These are phyloP conservation scores for Backusella sp. DNA, from an alignment of 192 early-diverging fungal genomes.

Conservation along the genomic window DNA sequence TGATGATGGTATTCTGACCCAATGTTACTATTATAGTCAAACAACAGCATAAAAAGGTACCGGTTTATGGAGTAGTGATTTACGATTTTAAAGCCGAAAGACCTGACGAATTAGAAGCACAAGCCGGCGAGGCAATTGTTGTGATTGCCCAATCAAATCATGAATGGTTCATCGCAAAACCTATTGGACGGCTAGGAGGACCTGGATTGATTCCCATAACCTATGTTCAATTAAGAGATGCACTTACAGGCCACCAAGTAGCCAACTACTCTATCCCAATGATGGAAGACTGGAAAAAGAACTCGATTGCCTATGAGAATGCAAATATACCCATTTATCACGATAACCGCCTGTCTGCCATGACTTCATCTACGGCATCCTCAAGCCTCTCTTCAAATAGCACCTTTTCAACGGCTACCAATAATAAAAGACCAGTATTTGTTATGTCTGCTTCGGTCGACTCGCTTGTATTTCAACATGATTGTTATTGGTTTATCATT, in stretches of 20 bases:
- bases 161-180: slow-evolving; percentile 75
- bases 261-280: slow-evolving; percentile 31
- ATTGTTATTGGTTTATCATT: slow-evolving; percentile 72
- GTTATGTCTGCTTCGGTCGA: slow-evolving; percentile 56
- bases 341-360: neutral
- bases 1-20: neutral
- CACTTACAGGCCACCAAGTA: slow-evolving; percentile 40
- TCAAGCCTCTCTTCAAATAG: neutral
- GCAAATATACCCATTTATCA: slow-evolving; percentile 15
- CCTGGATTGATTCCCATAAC: slow-evolving; percentile 69
- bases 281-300: slow-evolving; percentile 51
- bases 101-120: slow-evolving; percentile 61
- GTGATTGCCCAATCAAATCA: slow-evolving; percentile 71
- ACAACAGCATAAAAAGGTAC: neutral
- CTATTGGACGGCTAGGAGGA: slow-evolving; percentile 50
- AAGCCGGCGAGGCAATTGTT: slow-evolving; percentile 61
- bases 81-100: slow-evolving; percentile 71
- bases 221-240: slow-evolving; percentile 68
- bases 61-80: slow-evolving; percentile 59
- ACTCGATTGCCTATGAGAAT: slow-evolving; percentile 44
- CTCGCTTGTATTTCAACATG: slow-evolving; percentile 64
- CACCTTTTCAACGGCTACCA: neutral
- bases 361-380: neutral
- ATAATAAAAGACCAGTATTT: slow-evolving; percentile 25
- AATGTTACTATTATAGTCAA: neutral